Conservation (phyloP, 805 yeast species). For the Lipomyces kockii region DNA sequence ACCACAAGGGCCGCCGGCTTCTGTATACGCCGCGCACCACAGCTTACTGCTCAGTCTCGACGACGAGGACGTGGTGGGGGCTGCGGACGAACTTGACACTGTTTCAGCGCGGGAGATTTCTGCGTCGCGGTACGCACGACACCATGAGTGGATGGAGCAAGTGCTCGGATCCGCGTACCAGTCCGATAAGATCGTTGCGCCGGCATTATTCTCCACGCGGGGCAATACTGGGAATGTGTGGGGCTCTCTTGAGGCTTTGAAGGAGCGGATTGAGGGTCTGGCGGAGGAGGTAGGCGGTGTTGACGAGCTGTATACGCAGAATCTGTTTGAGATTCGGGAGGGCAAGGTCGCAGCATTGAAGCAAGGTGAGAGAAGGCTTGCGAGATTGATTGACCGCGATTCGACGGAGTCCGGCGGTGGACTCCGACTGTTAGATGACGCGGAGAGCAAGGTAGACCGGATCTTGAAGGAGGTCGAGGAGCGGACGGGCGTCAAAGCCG, state of each 20-base stretch:
- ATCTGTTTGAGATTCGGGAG: slow-evolving; percentile 20
- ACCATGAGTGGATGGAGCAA: slow-evolving; percentile 53
- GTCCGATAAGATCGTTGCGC: slow-evolving; percentile 28
- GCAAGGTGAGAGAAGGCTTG: slow-evolving; percentile 2
- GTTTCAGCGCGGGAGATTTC: slow-evolving; percentile 51
- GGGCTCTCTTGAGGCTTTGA: slow-evolving; percentile 26
- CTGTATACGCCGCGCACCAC: slow-evolving; percentile 26
- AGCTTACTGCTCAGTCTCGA: slow-evolving; percentile 24
- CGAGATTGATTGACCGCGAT: slow-evolving; percentile 3
- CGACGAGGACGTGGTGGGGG: slow-evolving; percentile 32
- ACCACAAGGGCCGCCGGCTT: slow-evolving; percentile 14
- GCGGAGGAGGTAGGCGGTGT: slow-evolving; percentile 19
- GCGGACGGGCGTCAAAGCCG: not conserved
- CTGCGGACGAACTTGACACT: slow-evolving; percentile 47
- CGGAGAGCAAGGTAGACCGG: not conserved
- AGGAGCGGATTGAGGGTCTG: slow-evolving; percentile 22
- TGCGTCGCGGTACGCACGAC: slow-evolving; percentile 49
- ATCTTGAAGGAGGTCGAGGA: not conserved
- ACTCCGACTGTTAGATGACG: not conserved
- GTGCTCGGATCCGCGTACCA: slow-evolving; percentile 46
- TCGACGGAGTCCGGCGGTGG: not conserved
- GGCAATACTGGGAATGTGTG: slow-evolving; percentile 12
- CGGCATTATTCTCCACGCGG: slow-evolving; percentile 23
- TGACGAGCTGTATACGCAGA: slow-evolving; percentile 25
- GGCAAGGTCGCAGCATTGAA: slow-evolving; percentile 2